Percentiles rank a stretch among this genome's conserved stretches.
phyloP scores from a whole-genome alignment of 2,329 filamentous ascomycete species.

The Pseudocercospora crystallina region DNA sequence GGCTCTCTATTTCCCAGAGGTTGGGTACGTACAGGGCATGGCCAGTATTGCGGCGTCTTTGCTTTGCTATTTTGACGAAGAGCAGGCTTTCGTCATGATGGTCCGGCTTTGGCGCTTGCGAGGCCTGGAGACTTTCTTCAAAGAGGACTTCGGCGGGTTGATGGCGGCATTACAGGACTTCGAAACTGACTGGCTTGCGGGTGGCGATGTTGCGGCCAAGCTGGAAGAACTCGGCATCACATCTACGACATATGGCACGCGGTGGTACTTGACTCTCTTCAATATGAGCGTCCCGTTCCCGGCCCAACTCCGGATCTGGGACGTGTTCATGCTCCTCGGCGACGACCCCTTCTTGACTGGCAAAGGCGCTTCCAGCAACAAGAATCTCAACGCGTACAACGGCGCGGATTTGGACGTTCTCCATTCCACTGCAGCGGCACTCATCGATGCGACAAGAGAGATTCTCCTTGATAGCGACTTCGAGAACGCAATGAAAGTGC shows the following conservation, averaged over 20 bases:
- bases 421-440: constrained; percentile 83
- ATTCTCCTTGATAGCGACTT: constrained; percentile 91
- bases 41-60: constrained; percentile 87
- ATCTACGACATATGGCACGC: constrained; percentile 88
- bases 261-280: constrained; percentile 97
- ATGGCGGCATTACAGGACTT: constrained; percentile 86
- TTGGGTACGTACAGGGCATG: constrained; percentile 98
- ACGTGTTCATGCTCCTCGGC: constrained; percentile 93
- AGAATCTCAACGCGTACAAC: constrained; percentile 36
- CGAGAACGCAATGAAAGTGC: constrained; percentile 94
- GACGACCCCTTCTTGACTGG: constrained; percentile 48
- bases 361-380: neutral
- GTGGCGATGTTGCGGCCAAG: constrained; percentile 75
- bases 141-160: constrained; percentile 78
- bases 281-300: constrained; percentile 95
- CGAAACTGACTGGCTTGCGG: constrained; percentile 75
- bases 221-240: constrained; percentile 77
- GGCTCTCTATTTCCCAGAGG: constrained; percentile 85
- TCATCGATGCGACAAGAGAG: constrained; percentile 86
- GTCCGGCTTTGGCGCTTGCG: constrained; percentile 90
- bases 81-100: constrained; percentile 91
- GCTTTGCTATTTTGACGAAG: constrained; percentile 95
- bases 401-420: constrained; percentile 76
- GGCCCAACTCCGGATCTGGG: constrained; percentile 93
- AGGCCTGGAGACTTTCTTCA: constrained; percentile 81